Evolutionary conservation across 768 basidiomycete species (phyloP), one percentile per base, ranked within the genome.

Genomic region (Mycena sanguinolenta): DNA sequence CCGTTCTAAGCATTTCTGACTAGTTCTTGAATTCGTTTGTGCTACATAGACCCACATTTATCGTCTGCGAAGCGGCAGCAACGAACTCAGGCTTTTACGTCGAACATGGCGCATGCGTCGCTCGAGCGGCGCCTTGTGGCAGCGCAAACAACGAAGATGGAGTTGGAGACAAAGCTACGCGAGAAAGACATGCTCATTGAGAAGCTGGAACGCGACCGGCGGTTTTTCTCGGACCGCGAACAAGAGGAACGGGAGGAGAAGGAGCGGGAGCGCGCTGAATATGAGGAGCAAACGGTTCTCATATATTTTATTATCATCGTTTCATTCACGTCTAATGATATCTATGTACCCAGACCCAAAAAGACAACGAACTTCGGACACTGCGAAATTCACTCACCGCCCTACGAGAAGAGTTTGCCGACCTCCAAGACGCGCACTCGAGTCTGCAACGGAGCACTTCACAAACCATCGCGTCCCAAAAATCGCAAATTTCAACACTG

Each of bases 181-280:
- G 91, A 94, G 78, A 89, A 87, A 75, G 91, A 93, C 3, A 72
- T 84, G 1, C 77, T 81, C 27, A 85, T 95, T 30, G 92, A 92
- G 50, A 81, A 89, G 52, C 83, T 95, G 13, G 92, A 94, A 74
- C 82, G 87, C 21, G 94, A 95, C 75, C 82, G 93, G 42, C 82
- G 91, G 21, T 93, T 85, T 83, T 84, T 94, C 58, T 82, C 90
- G 0, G 92, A 94, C 70, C 79, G 90, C 4, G 93, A 94, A 77
- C 82, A 86, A 58, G 88, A 90, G 42, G 92, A 94, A 69, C 82
- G 88, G 27, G 88, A 90, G 67, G 91, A 91, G 78, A 92, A 88
- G 78, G 90, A 93, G 65, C 78, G 77, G 13, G 88, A 92, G 63
- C 82, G 86, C 19, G 78, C 75, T 4, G 85, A 85, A 42, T 80